Conservation (phyloP, 768 basidiomycete genomes). For the Mycena pura region DNA sequence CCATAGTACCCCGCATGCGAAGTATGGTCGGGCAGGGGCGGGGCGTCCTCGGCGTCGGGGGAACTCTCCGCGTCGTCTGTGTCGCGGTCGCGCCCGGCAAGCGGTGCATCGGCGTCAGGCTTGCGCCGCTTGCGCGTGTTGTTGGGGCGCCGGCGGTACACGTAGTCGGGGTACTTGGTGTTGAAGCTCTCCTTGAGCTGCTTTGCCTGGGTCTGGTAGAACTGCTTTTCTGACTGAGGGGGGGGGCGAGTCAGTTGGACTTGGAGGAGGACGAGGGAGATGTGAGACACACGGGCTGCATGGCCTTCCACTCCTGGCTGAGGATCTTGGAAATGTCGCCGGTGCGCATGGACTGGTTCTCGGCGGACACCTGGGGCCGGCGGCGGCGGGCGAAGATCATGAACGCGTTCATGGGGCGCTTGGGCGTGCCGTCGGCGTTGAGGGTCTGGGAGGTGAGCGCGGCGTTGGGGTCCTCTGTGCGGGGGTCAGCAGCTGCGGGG, state of each 20-base stretch:
- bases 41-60: constrained; percentile 25
- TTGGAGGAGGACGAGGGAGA: background rate
- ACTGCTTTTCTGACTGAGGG: constrained; percentile 77
- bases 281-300: constrained; percentile 66
- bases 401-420: constrained; percentile 93
- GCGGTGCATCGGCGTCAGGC: constrained; percentile 38
- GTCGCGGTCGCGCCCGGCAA: constrained; percentile 26
- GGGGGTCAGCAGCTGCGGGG: background rate
- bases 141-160: constrained; percentile 87
- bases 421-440: constrained; percentile 87
- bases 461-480: background rate
- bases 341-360: constrained; percentile 88
- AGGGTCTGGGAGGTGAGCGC: constrained; percentile 79
- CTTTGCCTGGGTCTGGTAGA: constrained; percentile 88
- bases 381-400: constrained; percentile 90
- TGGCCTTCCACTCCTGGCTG: constrained; percentile 84
- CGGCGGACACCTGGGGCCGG: constrained; percentile 84
- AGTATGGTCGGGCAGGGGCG: constrained; percentile 23
- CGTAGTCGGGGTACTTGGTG: constrained; percentile 86
- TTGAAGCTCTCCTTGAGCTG: constrained; percentile 87
- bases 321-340: constrained; percentile 90
- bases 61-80: constrained; percentile 21
- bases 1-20: too few relatives aligned
- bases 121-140: constrained; percentile 74
- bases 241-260: constrained; percentile 15